phyloP scores from a whole-genome alignment of 345 rosid genomes.

The Viola odorata region DNA sequence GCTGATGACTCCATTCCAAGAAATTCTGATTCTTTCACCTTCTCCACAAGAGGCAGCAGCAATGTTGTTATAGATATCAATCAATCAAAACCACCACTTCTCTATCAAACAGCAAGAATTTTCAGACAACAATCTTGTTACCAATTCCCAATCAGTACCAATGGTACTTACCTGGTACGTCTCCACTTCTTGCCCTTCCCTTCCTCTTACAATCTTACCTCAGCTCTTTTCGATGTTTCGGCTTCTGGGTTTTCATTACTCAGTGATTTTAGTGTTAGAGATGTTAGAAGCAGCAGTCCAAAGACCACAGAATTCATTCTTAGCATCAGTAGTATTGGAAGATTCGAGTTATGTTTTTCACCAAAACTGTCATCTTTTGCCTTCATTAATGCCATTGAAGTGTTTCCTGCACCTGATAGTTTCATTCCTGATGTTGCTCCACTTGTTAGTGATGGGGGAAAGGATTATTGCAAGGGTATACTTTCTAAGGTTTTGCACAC shows the following conservation, averaged over 20 bases:
- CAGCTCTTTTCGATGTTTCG: slow-evolving; percentile 16
- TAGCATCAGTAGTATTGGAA: neutral
- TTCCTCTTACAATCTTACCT: neutral
- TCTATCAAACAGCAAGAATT: slow-evolving; percentile 22
- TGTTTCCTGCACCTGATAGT: slow-evolving; percentile 32
- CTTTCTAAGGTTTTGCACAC: slow-evolving; percentile 26
- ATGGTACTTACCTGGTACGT: slow-evolving; percentile 15
- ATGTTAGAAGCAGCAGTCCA: neutral
- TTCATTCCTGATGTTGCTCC: slow-evolving; percentile 13
- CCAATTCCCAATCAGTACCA: slow-evolving; percentile 4
- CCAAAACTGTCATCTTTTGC: slow-evolving; percentile 44
- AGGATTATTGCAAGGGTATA: neutral
- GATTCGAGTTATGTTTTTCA: slow-evolving; percentile 20
- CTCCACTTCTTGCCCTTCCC: slow-evolving; percentile 22
- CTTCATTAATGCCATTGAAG: slow-evolving; percentile 61
- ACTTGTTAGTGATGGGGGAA: slow-evolving; percentile 8
- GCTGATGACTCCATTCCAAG: slow-evolving; percentile 24
- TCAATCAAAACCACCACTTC: neutral
- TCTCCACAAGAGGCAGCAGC: slow-evolving; percentile 10
- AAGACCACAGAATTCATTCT: slow-evolving; percentile 11
- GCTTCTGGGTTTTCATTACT: slow-evolving; percentile 12
- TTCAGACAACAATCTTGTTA: slow-evolving; percentile 13
- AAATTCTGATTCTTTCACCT: slow-evolving; percentile 17
- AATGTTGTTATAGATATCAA: neutral
- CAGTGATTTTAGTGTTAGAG: slow-evolving; percentile 1